Evolutionary conservation across 805 yeast species (phyloP).

Genomic region (Candida koratica): DNA sequence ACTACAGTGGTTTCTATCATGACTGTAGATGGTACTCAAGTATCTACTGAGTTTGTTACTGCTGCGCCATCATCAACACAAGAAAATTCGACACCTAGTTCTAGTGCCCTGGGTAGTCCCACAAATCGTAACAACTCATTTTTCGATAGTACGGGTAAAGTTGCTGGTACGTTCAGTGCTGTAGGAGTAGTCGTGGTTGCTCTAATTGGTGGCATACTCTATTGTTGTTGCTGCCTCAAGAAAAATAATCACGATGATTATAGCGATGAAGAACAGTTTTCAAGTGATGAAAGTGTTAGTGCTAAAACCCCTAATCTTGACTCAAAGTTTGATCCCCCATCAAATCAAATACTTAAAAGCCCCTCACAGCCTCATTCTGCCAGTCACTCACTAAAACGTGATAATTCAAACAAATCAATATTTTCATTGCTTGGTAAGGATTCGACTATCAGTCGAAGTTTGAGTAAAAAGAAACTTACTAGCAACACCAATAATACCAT

Average conservation of each 20-base stretch:
- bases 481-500: slow-evolving; percentile 3
- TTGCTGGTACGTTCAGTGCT: slow-evolving; percentile 79
- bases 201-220: slow-evolving; percentile 40
- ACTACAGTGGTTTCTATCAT: slow-evolving; percentile 12
- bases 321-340: neutral
- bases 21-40: slow-evolving; percentile 17
- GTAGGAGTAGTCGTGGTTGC: slow-evolving; percentile 63
- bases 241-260: slow-evolving; percentile 16
- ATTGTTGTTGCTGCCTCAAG: slow-evolving; percentile 27
- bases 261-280: slow-evolving; percentile 38
- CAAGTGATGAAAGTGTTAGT: slow-evolving; percentile 23
- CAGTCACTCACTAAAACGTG: slow-evolving; percentile 23
- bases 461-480: slow-evolving; percentile 27
- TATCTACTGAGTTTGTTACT: slow-evolving; percentile 18
- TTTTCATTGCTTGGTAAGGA: slow-evolving; percentile 20
- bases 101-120: neutral
- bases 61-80: slow-evolving; percentile 7
- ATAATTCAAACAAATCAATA: slow-evolving; percentile 34
- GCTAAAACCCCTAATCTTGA: slow-evolving; percentile 10
- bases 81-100: slow-evolving; percentile 3
- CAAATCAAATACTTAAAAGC: neutral
- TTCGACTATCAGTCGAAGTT: slow-evolving; percentile 20
- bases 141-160: slow-evolving; percentile 68
- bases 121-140: slow-evolving; percentile 33
- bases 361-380: slow-evolving; percentile 7